A percentile compares a stretch with the other conserved stretches of the same genome.
Evolutionary conservation across 2,329 filamentous ascomycete genomes (phyloP).

Genomic region (Aspergillus ochraceus): DNA sequence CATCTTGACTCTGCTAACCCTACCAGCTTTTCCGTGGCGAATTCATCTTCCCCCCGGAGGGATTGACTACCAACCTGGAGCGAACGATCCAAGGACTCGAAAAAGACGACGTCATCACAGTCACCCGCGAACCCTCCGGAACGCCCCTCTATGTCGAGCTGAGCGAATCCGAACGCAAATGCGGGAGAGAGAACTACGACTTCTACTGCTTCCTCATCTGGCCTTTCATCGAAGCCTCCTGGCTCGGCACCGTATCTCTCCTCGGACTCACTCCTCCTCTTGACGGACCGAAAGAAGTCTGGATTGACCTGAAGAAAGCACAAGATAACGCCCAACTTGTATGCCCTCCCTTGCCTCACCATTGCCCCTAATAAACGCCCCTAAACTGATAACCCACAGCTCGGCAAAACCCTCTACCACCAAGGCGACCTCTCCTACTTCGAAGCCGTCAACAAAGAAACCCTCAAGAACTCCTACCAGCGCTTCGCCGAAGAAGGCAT

Average conservation of each 20-base stretch:
- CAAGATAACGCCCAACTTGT: slow-evolving; percentile 81
- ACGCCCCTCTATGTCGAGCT: slow-evolving; percentile 70
- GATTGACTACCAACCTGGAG: slow-evolving; percentile 75
- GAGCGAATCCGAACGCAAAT: slow-evolving; percentile 70
- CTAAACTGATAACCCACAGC: slow-evolving; percentile 46
- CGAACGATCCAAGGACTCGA: slow-evolving; percentile 77
- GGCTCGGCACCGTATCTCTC: slow-evolving; percentile 85
- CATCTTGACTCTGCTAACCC: slow-evolving; percentile 10
- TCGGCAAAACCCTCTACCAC: slow-evolving; percentile 95
- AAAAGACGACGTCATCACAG: slow-evolving; percentile 71
- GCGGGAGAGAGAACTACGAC: slow-evolving; percentile 90
- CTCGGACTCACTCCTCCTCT: slow-evolving; percentile 79
- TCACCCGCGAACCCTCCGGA: slow-evolving; percentile 58
- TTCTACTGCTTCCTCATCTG: slow-evolving; percentile 99
- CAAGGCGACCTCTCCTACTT: slow-evolving; percentile 97
- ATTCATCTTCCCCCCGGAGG: slow-evolving; percentile 93
- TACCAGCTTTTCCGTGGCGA: slow-evolving; percentile 82
- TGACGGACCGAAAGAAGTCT: slow-evolving; percentile 61
- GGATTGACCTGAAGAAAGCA: slow-evolving; percentile 75
- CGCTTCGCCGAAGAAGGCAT: slow-evolving; percentile 91
- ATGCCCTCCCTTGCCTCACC: slow-evolving; percentile 31
- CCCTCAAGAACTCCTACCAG: slow-evolving; percentile 86
- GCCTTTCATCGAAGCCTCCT: slow-evolving; percentile 94
- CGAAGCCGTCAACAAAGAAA: slow-evolving; percentile 97
- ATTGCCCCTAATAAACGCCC: neutral